These are phyloP conservation scores for Cocos nucifera DNA, from an alignment of 176 grass and related monocot genomes.

Conservation along the genomic window DNA sequence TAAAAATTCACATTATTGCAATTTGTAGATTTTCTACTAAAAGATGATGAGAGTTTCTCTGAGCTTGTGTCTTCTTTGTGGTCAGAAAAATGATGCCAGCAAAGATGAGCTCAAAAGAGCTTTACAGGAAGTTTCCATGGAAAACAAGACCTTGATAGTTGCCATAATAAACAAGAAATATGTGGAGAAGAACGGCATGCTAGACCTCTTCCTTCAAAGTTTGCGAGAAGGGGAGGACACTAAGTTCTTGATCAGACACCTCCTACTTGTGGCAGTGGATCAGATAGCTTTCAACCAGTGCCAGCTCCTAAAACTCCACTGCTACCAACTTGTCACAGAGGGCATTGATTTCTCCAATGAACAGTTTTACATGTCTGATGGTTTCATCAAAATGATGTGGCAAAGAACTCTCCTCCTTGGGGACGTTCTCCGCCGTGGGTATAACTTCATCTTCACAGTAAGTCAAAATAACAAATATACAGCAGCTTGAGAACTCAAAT, in stretches of 20 bases:
- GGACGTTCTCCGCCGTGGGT: too few relatives aligned
- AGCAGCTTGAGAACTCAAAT: too few relatives aligned
- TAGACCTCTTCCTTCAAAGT: neutral
- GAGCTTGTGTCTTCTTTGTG: too few relatives aligned
- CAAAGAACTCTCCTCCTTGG: too few relatives aligned
- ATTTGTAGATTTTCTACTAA: too few relatives aligned
- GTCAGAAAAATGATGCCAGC: too few relatives aligned
- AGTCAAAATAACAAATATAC: too few relatives aligned
- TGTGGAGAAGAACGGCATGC: neutral
- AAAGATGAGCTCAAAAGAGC: too few relatives aligned
- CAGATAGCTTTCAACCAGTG: neutral
- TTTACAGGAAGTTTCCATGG: neutral
- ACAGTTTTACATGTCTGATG: neutral
- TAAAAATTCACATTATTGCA: too few relatives aligned
- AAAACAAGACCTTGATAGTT: conserved; percentile 3
- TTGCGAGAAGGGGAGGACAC: neutral
- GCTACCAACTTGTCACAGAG: neutral
- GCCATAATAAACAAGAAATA: neutral
- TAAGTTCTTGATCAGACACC: neutral
- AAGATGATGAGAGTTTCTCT: too few relatives aligned
- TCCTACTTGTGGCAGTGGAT: neutral
- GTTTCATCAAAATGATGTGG: neutral
- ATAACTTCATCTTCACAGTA: too few relatives aligned
- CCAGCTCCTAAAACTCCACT: neutral
- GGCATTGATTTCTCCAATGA: neutral